Evolutionary conservation across 371 early-diverging fungal species (phyloP).

Genomic region (Mortierella sp.): DNA sequence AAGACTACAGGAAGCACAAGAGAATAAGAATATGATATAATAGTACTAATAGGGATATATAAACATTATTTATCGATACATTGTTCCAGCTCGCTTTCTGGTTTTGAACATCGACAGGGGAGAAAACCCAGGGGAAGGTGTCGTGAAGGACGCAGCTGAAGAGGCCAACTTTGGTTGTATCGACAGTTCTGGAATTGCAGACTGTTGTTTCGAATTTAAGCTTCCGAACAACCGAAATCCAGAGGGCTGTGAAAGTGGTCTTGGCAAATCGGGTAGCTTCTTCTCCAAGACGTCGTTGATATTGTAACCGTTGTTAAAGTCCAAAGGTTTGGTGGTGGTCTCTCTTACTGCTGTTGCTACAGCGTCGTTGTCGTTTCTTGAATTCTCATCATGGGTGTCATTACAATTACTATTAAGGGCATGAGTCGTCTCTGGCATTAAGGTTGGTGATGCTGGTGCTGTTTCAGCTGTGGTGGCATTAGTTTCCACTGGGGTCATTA

Average conservation of each 20-base stretch:
- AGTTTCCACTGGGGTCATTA: neutral
- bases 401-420: slow-evolving; percentile 1
- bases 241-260: slow-evolving; percentile 3
- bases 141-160: neutral
- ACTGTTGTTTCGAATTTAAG: neutral
- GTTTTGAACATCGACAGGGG: slow-evolving; percentile 25
- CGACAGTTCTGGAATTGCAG: neutral
- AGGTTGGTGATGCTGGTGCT: slow-evolving; percentile 2
- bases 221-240: neutral
- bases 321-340: neutral
- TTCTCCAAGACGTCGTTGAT: slow-evolving; percentile 1
- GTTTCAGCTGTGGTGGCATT: neutral
- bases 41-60: too few relatives aligned
- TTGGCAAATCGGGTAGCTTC: slow-evolving; percentile 7
- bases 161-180: neutral
- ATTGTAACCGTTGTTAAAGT: neutral
- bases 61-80: slow-evolving; percentile 4
- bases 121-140: slow-evolving; percentile 22
- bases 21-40: too few relatives aligned
- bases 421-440: slow-evolving; percentile 11
- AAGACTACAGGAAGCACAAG: too few relatives aligned
- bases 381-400: slow-evolving; percentile 3
- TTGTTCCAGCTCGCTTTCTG: slow-evolving; percentile 36
- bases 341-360: neutral
- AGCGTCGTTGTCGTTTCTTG: slow-evolving; percentile 7